These are phyloP conservation scores for Penicillium mononematosum DNA, from an alignment of 495 filamentous ascomycete genomes.

Conservation along the genomic window DNA sequence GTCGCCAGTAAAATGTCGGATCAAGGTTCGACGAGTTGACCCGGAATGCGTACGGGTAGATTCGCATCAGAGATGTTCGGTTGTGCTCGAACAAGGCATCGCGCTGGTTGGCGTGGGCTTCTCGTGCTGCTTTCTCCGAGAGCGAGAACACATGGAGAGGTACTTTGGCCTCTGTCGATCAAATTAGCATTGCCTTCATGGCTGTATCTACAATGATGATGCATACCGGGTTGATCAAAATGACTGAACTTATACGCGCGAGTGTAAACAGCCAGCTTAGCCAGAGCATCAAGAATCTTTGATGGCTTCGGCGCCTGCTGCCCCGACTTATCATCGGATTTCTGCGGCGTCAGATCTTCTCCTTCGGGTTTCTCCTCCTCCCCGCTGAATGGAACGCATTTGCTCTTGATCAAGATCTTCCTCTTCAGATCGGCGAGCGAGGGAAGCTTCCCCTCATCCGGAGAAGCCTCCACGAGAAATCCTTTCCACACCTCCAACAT, in stretches of 20 bases:
- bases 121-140: slow-evolving; percentile 73
- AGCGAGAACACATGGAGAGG: slow-evolving; percentile 87
- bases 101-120: slow-evolving; percentile 61
- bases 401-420: slow-evolving; percentile 91
- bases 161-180: slow-evolving; percentile 56
- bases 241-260: slow-evolving; percentile 75
- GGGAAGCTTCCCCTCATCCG: slow-evolving; percentile 58
- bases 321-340: slow-evolving; percentile 10
- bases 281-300: slow-evolving; percentile 74
- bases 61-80: slow-evolving; percentile 77
- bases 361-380: slow-evolving; percentile 33
- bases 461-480: slow-evolving; percentile 60
- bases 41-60: slow-evolving; percentile 80
- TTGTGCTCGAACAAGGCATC: slow-evolving; percentile 77
- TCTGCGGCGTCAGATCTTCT: slow-evolving; percentile 21
- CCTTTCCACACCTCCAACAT: slow-evolving; percentile 76
- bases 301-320: slow-evolving; percentile 46
- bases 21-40: slow-evolving; percentile 84
- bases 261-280: slow-evolving; percentile 77
- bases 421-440: slow-evolving; percentile 61
- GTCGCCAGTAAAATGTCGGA: slow-evolving; percentile 78
- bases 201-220: no score
- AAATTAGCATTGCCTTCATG: neutral
- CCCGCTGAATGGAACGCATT: slow-evolving; percentile 52
- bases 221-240: slow-evolving; percentile 56